Conservation (phyloP, 2,329 filamentous ascomycete genomes). For the Simplicillium aogashimaense region DNA sequence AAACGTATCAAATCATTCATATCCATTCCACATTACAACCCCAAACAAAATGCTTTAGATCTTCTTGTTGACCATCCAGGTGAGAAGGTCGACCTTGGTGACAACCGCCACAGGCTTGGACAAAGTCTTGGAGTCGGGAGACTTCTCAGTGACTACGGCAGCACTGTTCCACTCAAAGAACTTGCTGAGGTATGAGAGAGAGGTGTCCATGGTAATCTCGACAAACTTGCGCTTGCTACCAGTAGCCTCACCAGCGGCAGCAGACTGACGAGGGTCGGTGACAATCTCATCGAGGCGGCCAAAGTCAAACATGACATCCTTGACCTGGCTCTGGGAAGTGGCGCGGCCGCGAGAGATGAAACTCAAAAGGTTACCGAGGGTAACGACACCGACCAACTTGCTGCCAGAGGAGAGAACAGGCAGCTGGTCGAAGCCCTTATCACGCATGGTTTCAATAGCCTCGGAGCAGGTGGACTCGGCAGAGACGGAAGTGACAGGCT, state of each 20-base stretch:
- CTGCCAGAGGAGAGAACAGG: constrained; percentile 68
- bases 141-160: constrained; percentile 80
- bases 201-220: constrained; percentile 87
- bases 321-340: constrained; percentile 61
- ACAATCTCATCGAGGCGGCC: constrained; percentile 77
- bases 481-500: constrained; percentile 82
- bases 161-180: constrained; percentile 99
- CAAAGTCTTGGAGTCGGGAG: constrained; percentile 40
- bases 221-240: constrained; percentile 64
- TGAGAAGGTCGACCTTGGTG: constrained; percentile 92
- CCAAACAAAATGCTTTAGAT: constrained; percentile 10
- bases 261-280: constrained; percentile 69
- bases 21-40: background rate
- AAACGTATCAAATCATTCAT: constrained; percentile 1
- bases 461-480: constrained; percentile 65
- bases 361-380: constrained; percentile 85
- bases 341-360: constrained; percentile 82
- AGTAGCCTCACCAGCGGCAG: constrained; percentile 22
- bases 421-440: constrained; percentile 95
- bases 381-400: constrained; percentile 83
- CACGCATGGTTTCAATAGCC: constrained; percentile 95
- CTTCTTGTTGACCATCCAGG: constrained; percentile 72
- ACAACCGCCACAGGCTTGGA: constrained; percentile 81
- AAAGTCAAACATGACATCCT: constrained; percentile 96
- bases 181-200: constrained; percentile 70